Evolutionary conservation across 2,329 filamentous ascomycete species (phyloP).

Genomic region (Trichoderma lentiforme): DNA sequence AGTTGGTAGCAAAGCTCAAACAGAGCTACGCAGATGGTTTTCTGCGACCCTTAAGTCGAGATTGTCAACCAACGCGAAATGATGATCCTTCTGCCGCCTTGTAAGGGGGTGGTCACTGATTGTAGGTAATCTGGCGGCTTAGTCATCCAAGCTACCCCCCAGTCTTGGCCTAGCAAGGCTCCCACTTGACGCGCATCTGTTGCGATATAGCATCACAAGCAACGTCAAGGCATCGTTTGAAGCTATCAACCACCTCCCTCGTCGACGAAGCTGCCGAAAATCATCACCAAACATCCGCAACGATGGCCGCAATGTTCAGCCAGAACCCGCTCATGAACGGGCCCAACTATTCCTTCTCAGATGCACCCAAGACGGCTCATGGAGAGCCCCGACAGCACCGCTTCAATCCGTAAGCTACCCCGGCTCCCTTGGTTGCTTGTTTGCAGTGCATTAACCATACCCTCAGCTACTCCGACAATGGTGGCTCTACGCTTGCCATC

Average conservation of each 20-base stretch:
- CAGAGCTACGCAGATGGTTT: neutral
- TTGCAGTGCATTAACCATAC: neutral
- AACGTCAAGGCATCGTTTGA: conserved; percentile 14
- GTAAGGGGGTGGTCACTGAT: conserved; percentile 15
- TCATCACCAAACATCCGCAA: conserved; percentile 26
- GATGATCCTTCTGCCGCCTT: neutral
- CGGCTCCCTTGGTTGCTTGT: neutral
- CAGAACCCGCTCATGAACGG: conserved; percentile 67
- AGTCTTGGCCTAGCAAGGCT: conserved; percentile 44
- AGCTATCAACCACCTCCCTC: conserved; percentile 17
- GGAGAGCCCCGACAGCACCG: conserved; percentile 68
- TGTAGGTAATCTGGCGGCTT: conserved; percentile 27
- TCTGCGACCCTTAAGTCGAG: conserved; percentile 1
- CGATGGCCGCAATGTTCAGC: conserved; percentile 65
- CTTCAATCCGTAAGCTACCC: conserved; percentile 77
- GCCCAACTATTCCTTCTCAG: conserved; percentile 66
- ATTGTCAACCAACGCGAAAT: conserved; percentile 1
- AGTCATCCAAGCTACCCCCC: conserved; percentile 41
- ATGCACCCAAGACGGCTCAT: conserved; percentile 51
- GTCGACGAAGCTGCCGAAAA: neutral
- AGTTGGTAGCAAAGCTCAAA: neutral
- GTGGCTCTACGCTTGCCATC: conserved; percentile 93
- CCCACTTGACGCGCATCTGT: conserved; percentile 44
- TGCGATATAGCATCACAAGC: conserved; percentile 28
- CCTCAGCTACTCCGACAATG: conserved; percentile 90